Evolutionary conservation across 176 grass and related monocot genomes (phyloP).

Genomic region (Thalia dealbata): DNA sequence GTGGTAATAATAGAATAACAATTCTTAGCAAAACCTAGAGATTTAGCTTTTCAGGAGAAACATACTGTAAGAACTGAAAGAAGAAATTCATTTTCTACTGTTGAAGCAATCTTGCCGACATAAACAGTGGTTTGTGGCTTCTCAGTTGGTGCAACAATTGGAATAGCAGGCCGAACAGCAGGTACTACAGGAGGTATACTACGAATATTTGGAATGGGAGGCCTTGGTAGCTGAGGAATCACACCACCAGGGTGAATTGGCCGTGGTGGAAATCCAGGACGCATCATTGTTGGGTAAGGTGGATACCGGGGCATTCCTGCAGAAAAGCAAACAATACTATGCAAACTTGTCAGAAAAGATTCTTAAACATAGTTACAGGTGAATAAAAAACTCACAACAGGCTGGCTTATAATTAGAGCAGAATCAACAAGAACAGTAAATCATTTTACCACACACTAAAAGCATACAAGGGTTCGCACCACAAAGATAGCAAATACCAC

Average conservation of each 20-base stretch:
- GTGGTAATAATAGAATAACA: not conserved
- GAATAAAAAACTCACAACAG: not conserved
- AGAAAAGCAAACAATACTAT: slow-evolving; percentile 31
- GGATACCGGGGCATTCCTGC: slow-evolving; percentile 35
- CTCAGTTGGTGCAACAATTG: slow-evolving; percentile 38
- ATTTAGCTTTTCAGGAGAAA: not conserved
- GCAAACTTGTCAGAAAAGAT: slow-evolving; percentile 35
- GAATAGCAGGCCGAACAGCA: slow-evolving; percentile 38
- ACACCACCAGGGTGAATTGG: slow-evolving; percentile 46
- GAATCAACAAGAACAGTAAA: slow-evolving; percentile 11
- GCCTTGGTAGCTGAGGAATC: slow-evolving; percentile 15
- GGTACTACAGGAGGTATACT: slow-evolving; percentile 42
- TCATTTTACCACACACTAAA: slow-evolving; percentile 32
- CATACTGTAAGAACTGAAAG: slow-evolving; percentile 74
- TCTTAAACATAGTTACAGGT: not conserved
- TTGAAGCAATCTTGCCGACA: slow-evolving; percentile 83
- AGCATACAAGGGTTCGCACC: slow-evolving; percentile 28
- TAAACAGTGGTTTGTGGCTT: slow-evolving; percentile 97
- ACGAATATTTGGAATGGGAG: slow-evolving; percentile 41
- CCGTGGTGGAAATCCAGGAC: slow-evolving; percentile 51
- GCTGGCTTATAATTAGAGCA: not conserved
- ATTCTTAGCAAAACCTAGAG: not conserved
- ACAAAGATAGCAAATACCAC: slow-evolving; percentile 30
- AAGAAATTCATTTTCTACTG: slow-evolving; percentile 93
- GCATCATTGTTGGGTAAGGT: slow-evolving; percentile 49